Conservation (phyloP, 2,329 filamentous ascomycete species). For the Ophiostoma novo-ulmi region DNA sequence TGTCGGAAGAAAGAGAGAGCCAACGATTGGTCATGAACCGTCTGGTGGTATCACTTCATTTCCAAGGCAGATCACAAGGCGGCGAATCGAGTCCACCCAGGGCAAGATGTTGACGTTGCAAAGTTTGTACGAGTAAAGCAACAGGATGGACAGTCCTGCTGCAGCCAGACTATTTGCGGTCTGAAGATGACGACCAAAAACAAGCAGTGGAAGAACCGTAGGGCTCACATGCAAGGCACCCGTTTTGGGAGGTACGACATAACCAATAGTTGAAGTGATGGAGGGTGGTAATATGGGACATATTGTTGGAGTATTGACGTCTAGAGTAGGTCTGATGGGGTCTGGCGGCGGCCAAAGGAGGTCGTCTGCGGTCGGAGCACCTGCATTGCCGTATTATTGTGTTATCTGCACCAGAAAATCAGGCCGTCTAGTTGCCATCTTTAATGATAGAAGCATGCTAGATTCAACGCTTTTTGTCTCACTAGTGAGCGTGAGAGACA, state of each 20-base stretch:
- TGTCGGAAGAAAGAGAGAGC: not conserved
- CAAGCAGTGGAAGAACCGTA: not conserved
- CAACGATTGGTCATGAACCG: not conserved
- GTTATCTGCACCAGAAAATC: not conserved
- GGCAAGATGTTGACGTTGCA: not conserved
- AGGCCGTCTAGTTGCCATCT: too few relatives aligned
- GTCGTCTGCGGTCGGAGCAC: not conserved
- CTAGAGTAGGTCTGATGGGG: not conserved
- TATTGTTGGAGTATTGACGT: too few relatives aligned
- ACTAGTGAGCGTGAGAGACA: not conserved
- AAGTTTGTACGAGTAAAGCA: not conserved
- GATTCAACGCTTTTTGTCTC: not conserved
- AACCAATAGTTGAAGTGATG: not conserved
- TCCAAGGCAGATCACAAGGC: conserved; percentile 11
- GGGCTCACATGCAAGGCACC: conserved; percentile 9
- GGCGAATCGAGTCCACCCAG: conserved; percentile 2
- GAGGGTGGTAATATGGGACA: not conserved
- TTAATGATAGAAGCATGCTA: not conserved
- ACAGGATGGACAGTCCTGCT: not conserved
- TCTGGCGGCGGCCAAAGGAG: not conserved
- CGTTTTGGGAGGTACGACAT: not conserved
- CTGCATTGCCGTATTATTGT: not conserved
- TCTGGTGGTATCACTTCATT: not conserved
- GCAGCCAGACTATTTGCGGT: not conserved
- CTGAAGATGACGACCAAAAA: not conserved